Evolutionary conservation across 306 rosid species (phyloP).

Genomic region (Luffa aegyptiaca): DNA sequence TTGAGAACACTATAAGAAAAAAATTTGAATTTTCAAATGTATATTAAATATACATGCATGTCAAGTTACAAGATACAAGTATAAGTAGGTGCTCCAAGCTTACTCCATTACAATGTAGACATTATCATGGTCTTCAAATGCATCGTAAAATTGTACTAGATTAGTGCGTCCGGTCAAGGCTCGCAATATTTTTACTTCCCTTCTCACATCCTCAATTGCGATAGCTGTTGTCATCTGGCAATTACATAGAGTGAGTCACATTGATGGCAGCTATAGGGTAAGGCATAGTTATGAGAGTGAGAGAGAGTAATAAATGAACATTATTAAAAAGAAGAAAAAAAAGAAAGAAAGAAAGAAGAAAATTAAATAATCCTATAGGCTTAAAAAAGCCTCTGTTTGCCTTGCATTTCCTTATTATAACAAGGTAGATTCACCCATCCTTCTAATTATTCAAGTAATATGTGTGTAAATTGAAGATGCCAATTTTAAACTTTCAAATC

Average conservation of each 20-base stretch:
- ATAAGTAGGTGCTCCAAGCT: slow-evolving; percentile 27
- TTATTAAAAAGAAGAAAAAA: neutral
- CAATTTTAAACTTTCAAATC: neutral
- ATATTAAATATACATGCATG: neutral
- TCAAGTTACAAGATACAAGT: neutral
- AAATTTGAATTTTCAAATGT: neutral
- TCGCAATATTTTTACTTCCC: slow-evolving; percentile 93
- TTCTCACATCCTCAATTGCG: slow-evolving; percentile 95
- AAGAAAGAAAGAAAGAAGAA: neutral
- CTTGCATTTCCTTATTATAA: neutral
- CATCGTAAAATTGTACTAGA: slow-evolving; percentile 78
- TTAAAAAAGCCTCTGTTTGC: neutral
- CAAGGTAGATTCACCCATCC: neutral
- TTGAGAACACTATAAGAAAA: neutral
- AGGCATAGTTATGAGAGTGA: neutral
- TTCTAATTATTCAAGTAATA: neutral
- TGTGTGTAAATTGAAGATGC: no score
- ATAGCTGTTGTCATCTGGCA: slow-evolving; percentile 94
- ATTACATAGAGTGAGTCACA: slow-evolving; percentile 4
- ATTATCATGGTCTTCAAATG: slow-evolving; percentile 91
- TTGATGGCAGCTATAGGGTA: neutral
- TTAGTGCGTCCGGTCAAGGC: slow-evolving; percentile 87
- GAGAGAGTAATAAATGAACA: neutral
- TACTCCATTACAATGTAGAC: slow-evolving; percentile 99
- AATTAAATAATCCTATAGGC: neutral